Percentiles rank a stretch among this genome's conserved stretches.
phyloP scores from a whole-genome alignment of 805 yeast species.

The Ogataea nonfermentans region DNA sequence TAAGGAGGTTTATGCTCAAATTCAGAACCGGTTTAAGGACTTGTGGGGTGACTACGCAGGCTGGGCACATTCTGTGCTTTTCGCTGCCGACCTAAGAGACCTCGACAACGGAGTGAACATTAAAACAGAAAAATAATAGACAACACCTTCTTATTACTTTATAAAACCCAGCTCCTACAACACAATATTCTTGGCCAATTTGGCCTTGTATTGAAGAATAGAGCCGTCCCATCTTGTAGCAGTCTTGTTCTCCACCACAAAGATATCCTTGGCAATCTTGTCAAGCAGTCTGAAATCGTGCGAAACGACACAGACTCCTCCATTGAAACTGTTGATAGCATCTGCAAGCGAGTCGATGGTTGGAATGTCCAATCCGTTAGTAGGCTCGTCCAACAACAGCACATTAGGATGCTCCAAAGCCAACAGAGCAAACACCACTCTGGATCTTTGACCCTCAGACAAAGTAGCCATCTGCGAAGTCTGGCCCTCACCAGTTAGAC shows the following conservation, averaged over 20 bases:
- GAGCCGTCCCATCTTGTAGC: slow-evolving; percentile 96
- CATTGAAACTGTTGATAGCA: slow-evolving; percentile 90
- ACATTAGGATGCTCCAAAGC: slow-evolving; percentile 96
- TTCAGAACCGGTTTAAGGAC: slow-evolving; percentile 56
- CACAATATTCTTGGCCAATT: slow-evolving; percentile 88
- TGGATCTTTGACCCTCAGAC: slow-evolving; percentile 98
- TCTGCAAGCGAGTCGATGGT: slow-evolving; percentile 97
- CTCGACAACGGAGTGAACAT: slow-evolving; percentile 63
- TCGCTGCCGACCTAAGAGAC: slow-evolving; percentile 78
- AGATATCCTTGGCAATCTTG: slow-evolving; percentile 96
- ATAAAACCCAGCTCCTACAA: slow-evolving; percentile 39
- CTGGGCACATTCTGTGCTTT: slow-evolving; percentile 96
- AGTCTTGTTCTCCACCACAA: slow-evolving; percentile 91
- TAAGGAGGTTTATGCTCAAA: slow-evolving; percentile 50
- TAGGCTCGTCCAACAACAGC: slow-evolving; percentile 96
- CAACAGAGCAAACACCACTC: slow-evolving; percentile 95
- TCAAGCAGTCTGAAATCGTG: slow-evolving; percentile 98
- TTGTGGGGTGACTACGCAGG: slow-evolving; percentile 94
- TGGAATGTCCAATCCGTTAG: slow-evolving; percentile 98
- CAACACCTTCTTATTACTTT: not conserved
- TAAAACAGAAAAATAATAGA: slow-evolving; percentile 7
- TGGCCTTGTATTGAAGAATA: slow-evolving; percentile 88
- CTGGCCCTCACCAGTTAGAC: slow-evolving; percentile 98
- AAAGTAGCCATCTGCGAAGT: slow-evolving; percentile 98
- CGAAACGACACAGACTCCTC: slow-evolving; percentile 98